Base-by-base conservation (phyloP, 139 green algal genomes). In the Chloropicon primus region DNA sequence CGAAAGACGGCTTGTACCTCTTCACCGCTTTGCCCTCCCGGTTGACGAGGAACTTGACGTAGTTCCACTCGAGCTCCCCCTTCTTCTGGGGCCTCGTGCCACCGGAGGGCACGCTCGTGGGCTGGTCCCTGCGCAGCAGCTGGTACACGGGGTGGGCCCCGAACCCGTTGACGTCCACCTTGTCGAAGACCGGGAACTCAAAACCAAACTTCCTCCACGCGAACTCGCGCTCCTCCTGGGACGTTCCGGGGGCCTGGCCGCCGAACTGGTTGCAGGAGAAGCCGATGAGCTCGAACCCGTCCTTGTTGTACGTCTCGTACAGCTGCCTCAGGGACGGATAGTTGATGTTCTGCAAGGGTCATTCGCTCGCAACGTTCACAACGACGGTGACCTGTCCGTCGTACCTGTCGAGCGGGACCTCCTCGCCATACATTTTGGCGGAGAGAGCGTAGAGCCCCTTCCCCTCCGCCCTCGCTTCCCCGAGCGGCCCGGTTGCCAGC, bases 191-290 rank as follows among this genome's bases (percentile, higher is more conserved):
- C 21, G 83, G 80, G 26, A 87, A 94, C 82, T 86, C 82, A 62
- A 93, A 85, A 0, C 92, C 92, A 85, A 97, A 96, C 85, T 97
- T 97, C 21, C 78, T 81, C 72, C 84, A 92, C 0, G 93, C 93
- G 41, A 71, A 93, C 54, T 90, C 84, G 0, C 93, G 85, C 81
- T 97, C 92, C 77, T 94, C 90, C 77, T 96, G 78, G 17, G 53
- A 84, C 21, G 82, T 92, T 24, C 88, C 85, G 23, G 92, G 92
- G 0, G 91, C 92, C 81, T 97, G 92, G 28, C 86, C 88, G 22
- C 86, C 87, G 85, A 93, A 94, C 80, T 96, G 91, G 80, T 97
- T 97, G 88, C 90, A 96, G 0, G 91, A 88, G 76, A 96, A 93
- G 1, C 83, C 91, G 1, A 92, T 80, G 1, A 96, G 71, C 72